Evolutionary conservation across 2,329 filamentous ascomycete genomes (phyloP).

Genomic region (Botrytis porri): DNA sequence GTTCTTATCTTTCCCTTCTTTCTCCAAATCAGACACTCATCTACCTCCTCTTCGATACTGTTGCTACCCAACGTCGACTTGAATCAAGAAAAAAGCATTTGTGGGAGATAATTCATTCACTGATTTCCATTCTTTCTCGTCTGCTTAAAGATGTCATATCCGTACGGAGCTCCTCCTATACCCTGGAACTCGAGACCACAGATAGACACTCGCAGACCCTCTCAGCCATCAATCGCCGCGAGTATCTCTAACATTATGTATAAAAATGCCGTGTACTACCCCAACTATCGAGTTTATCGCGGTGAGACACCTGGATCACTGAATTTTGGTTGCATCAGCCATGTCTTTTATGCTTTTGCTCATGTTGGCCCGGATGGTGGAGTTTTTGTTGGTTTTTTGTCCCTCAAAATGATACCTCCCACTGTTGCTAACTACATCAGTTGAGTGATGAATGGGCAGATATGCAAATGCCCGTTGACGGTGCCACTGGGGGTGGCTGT

Average conservation of each 20-base stretch:
- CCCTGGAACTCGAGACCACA: constrained; percentile 32
- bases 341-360: constrained; percentile 81
- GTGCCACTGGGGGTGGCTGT: constrained; percentile 57
- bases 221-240: constrained; percentile 34
- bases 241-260: constrained; percentile 49
- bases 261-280: constrained; percentile 79
- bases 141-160: constrained; percentile 28
- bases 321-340: constrained; percentile 73
- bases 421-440: constrained; percentile 43
- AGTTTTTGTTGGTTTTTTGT: constrained; percentile 62
- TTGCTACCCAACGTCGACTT: neutral
- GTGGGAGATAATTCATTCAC: neutral
- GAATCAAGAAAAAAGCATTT: neutral
- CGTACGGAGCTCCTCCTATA: constrained; percentile 31
- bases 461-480: constrained; percentile 67
- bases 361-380: constrained; percentile 69
- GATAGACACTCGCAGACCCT: constrained; percentile 32
- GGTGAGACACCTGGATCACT: constrained; percentile 70
- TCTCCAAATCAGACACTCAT: neutral
- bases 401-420: neutral
- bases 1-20: neutral
- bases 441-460: constrained; percentile 79
- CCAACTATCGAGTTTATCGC: constrained; percentile 72
- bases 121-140: neutral
- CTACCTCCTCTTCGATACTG: neutral